Evolutionary conservation across 768 basidiomycete genomes (phyloP), one percentile per base, ranked within the genome.

Genomic region (Pisolithus sp.): DNA sequence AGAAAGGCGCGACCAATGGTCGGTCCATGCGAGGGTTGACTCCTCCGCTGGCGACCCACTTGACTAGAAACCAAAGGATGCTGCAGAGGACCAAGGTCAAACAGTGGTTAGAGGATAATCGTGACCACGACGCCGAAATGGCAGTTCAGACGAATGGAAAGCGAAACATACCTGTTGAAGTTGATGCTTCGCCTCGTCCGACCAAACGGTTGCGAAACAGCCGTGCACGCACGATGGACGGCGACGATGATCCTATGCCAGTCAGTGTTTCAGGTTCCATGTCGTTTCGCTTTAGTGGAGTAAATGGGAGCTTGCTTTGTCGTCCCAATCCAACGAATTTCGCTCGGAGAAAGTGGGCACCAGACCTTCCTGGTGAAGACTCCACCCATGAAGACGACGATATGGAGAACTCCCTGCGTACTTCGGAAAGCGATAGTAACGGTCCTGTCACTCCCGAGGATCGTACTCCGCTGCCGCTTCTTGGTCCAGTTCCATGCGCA

Each of bases 281-380:
- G 50, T 54, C 55, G 44, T 58, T 57, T 49, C 60, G 57, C 47
- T 68, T 71, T 47, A 69, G 62, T 50, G 57, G 64, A 49, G 37
- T 71, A 56, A 76, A 76, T 13, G 74, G 75, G 23, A 69, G 71
- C 50, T 69, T 85, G 10, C 71, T 79, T 36, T 76, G 75, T 34
- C 80, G 76, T 52, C 83, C 82, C 13, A 84, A 81, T 59, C 83
- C 83, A 12, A 68, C 80, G 37, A 77, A 73, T 57, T 84, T 77
- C 64, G 83, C 83, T 24, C 67, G 74, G 38, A 74, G 79, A 48
- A 77, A 76, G 3, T 83, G 82, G 83, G 75, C 71, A 26, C 74
- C 75, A 37, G 46, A 47, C n/a, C 72, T 71, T 30, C 58, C 52
- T 23, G 53, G 49, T 26, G 68, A 67, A 62, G 77, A 47, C 57